Base-by-base conservation (phyloP, 2,329 filamentous ascomycete species). In the Microcyclosporella mali region DNA sequence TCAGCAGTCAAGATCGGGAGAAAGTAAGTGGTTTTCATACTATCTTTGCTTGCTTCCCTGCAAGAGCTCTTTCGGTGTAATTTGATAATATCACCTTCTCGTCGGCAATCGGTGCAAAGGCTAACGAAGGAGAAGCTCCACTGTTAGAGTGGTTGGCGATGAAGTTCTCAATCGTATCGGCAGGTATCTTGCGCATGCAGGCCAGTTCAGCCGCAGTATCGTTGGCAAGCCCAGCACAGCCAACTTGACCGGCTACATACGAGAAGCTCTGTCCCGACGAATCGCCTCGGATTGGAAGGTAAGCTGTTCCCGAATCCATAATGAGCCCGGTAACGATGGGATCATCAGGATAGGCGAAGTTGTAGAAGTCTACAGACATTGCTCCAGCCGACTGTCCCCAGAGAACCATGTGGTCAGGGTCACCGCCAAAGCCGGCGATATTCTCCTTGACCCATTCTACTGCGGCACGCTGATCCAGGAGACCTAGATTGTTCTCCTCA, bases 391-490 rank as follows among this genome's bases (percentile, higher is more conserved):
- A 56, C 39, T 62, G 53, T 1, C 59, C 60, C 41, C 52, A 61
- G 19, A 61, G 36, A 6, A 50, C 49, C 29, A 62, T 58, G 7
- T 38, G 36, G 1, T 35, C 34, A 0, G 56, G 44, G 28, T 59
- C 70, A 12, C 76, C 75, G 14, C 73, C 73, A 48, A 79, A 79
- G 1, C 60, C 57, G 7, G 54, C 66, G 17, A 77, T 71, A 52
- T 78, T 75, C 33, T 69, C 62, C 2, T 63, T 63, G 0, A 74
- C 58, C 75, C 75, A 78, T 56, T 77, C 69, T 0, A 78, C 54
- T 0, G 71, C 73, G 11, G 68, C 51, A 2, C 75, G 67, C 51
- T 79, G 75, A 52, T 81, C 76, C 4, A 70, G 64, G 4, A 79
- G 57, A 1, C 73, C 76, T 2, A 74, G 53, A 45, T 79, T 79